A percentile compares a stretch with the other conserved stretches of the same genome.
Conservation (phyloP, 768 basidiomycete genomes). For the Russula ochroleuca region DNA sequence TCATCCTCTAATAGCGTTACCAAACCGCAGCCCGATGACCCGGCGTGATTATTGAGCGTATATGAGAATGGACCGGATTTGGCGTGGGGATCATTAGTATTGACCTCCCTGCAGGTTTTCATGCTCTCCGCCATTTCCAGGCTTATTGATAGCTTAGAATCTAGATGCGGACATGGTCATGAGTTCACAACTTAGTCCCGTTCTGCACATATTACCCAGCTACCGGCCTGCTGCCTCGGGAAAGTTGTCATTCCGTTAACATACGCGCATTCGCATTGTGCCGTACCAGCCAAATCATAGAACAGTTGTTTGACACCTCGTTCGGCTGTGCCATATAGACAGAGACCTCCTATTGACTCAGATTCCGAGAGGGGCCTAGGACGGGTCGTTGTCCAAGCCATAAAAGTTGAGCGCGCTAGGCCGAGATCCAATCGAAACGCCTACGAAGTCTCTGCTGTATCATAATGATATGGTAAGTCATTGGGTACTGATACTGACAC, state of each 20-base stretch:
- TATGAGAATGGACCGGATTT: background rate
- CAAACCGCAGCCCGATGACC: background rate
- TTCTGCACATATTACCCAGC: background rate
- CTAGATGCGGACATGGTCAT: background rate
- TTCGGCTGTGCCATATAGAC: background rate
- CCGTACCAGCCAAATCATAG: background rate
- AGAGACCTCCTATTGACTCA: background rate
- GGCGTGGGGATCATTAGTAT: background rate
- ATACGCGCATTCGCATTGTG: background rate
- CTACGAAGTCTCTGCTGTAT: background rate
- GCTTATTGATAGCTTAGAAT: background rate
- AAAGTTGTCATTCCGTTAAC: background rate
- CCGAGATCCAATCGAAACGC: background rate
- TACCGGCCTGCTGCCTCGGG: background rate
- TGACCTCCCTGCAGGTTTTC: background rate
- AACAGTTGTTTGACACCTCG: background rate
- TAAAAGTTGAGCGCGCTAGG: too few species aligned
- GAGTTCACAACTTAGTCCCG: background rate
- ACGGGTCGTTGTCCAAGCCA: background rate
- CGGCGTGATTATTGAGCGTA: background rate
- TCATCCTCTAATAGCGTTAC: background rate
- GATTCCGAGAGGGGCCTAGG: background rate
- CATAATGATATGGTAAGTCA: background rate
- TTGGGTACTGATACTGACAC: constrained; percentile 18
- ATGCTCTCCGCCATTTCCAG: background rate